Base-by-base conservation (phyloP, 257 asterid genomes). In the Linaria vulgaris region DNA sequence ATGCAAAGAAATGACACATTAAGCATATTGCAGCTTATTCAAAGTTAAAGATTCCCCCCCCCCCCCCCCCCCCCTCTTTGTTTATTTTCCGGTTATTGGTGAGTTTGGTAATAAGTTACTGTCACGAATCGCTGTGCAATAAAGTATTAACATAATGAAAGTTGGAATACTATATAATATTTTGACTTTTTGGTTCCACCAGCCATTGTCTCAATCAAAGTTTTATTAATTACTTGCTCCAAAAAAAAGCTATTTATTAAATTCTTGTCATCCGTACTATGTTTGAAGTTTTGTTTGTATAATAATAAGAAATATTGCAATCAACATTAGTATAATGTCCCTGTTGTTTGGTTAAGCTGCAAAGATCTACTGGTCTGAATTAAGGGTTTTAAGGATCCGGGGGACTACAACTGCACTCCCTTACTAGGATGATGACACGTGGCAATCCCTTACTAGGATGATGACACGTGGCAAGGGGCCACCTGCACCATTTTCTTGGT, bases 21-120 rank as follows among this genome's bases (percentile, higher is more conserved):
- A 34, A 8, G 41, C 1, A 34, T 34, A 34, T 7, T 34, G 41
- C 9, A 8, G 41, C 10, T 34, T 3, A 34, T 8, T 34, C 41
- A 11, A 34, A n/a, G n/a, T n/a, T n/a, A n/a, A n/a, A n/a, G n/a
- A n/a, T n/a, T n/a, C n/a, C n/a, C n/a, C n/a, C n/a, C n/a, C n/a
- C n/a, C n/a, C n/a, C n/a, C n/a, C n/a, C n/a, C n/a, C n/a, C n/a
- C n/a, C n/a, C n/a, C n/a, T n/a, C n/a, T n/a, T 21, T 57, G 41
- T 44, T 43, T 45, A 54, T 50, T 46, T 38, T 37, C 56, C 3
- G 67, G 61, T 31, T 70, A 59, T 57, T 60, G 67, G 67, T 66
- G 70, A 71, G 78, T 82, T 85, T 78, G 92, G 88, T 85, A 9
- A 74, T 7, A 43, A 34, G 85, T 85, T 61, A 71, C 86, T 82